Evolutionary conservation across 2,329 filamentous ascomycete species (phyloP), one percentile per base, ranked within the genome.

Genomic region (Pseudogymnoascus sp.): DNA sequence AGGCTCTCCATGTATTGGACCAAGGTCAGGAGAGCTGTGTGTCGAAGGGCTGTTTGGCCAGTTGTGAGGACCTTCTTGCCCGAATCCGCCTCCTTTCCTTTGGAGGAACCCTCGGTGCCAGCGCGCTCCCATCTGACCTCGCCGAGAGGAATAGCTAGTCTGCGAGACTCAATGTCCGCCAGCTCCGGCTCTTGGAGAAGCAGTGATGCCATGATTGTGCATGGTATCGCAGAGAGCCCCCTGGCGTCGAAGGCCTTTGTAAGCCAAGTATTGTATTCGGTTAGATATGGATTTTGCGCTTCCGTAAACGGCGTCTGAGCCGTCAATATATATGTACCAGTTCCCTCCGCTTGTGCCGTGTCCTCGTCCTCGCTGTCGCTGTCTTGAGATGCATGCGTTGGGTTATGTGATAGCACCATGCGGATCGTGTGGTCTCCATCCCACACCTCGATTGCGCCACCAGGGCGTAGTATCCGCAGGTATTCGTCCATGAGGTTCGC

Each of bases 91-190:
- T 39, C 66, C 66, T 74, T 74, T 31, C 69, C 70, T 67, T 72
- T 73, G 16, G 69, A 68, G 21, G 69, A 68, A 61, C 84, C 81
- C 68, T 83, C 83, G 54, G 83, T 87, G 66, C 82, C 81, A 71
- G 95, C 90, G 61, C 86, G 85, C 79, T 96, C 92, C 92, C 92
- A 96, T 60, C 90, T 86, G 51, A 95, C 81, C 73, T 96, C 90
- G 54, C 89, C 88, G 0, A 96, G 80, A 1, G 92, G 93, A 26
- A 97, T 88, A n/a, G 91, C 93, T 62, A 97, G 80, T 36, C 93
- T 86, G 45, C 89, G 87, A 64, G 84, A 89, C 62, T 85, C 86
- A 31, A 92, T 80, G 40, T 89, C 87, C 60, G 80, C 81, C 7
- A 97, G 79, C 54, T 93, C 90, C 4, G 88, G 82, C 73, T 96